A percentile compares a stretch with the other conserved stretches of the same genome.
Evolutionary conservation across 2,329 filamentous ascomycete genomes (phyloP).

Genomic region (Nothophaeocryptopus gaeumannii): DNA sequence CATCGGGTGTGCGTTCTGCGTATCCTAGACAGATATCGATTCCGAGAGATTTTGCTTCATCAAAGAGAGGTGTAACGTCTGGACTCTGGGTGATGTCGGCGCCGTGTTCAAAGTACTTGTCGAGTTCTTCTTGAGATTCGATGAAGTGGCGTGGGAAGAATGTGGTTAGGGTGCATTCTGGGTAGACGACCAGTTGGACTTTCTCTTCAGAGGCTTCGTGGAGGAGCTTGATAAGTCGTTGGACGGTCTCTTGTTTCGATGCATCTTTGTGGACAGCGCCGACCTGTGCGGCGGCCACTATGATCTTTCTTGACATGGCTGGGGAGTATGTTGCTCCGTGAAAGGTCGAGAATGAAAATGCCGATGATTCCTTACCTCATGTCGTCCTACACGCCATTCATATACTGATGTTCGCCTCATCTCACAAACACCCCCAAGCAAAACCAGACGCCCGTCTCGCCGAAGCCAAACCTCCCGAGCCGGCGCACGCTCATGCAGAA

Average conservation of each 20-base stretch:
- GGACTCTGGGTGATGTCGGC: constrained; percentile 43
- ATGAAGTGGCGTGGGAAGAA: constrained; percentile 55
- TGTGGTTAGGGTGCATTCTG: constrained; percentile 55
- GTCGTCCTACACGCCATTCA: no score
- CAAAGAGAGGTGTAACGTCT: constrained; percentile 50
- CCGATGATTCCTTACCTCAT: no score
- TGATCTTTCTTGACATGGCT: constrained; percentile 42
- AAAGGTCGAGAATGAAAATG: no score
- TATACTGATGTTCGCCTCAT: no score
- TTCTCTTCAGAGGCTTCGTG: constrained; percentile 44
- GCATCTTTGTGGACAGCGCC: constrained; percentile 47
- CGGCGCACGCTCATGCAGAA: no score
- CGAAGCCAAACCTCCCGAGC: no score
- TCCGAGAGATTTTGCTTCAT: constrained; percentile 45
- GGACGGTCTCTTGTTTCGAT: constrained; percentile 44
- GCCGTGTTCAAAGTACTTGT: constrained; percentile 51
- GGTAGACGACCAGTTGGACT: constrained; percentile 53
- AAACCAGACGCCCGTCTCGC: no score
- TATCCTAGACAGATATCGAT: constrained; percentile 56
- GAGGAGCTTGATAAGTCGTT: constrained; percentile 51
- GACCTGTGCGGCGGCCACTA: constrained; percentile 56
- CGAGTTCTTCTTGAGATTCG: constrained; percentile 40
- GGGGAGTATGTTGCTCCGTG: background rate
- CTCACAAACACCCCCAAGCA: no score
- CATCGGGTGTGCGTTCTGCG: constrained; percentile 48